Conservation (phyloP, 805 yeast genomes). For the Monosporozyma yasuniensis region DNA sequence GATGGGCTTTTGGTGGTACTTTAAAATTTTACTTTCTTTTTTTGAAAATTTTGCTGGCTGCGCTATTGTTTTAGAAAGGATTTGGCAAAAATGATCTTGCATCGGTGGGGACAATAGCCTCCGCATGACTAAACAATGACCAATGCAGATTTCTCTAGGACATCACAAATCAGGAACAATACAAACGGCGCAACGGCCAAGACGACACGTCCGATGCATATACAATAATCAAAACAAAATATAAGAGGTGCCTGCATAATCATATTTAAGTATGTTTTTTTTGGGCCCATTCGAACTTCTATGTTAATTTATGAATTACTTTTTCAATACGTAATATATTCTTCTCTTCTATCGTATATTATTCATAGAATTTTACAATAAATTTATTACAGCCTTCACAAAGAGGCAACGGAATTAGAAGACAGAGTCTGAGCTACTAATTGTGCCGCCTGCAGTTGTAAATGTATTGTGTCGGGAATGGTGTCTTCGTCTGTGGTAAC, state of each 20-base stretch:
- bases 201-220: background rate
- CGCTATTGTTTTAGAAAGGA: background rate
- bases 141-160: background rate
- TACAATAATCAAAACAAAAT: background rate
- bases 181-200: background rate
- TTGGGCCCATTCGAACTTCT: too few relatives aligned
- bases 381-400: background rate
- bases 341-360: too few relatives aligned
- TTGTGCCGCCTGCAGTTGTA: background rate
- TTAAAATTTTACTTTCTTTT: too few relatives aligned
- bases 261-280: too few relatives aligned
- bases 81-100: background rate
- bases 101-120: background rate
- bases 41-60: background rate
- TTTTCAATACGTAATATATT: too few relatives aligned
- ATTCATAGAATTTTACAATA: too few relatives aligned
- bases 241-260: background rate
- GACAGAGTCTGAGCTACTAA: background rate
- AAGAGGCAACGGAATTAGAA: background rate
- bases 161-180: background rate
- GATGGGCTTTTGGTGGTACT: background rate
- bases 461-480: background rate
- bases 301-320: too few relatives aligned
- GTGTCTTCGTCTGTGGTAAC: background rate
- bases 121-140: background rate